A percentile compares a stretch with the other conserved stretches of the same genome.
Conservation (phyloP, 163 green algal species). For the Chlamydomonas reinhardtii region DNA sequence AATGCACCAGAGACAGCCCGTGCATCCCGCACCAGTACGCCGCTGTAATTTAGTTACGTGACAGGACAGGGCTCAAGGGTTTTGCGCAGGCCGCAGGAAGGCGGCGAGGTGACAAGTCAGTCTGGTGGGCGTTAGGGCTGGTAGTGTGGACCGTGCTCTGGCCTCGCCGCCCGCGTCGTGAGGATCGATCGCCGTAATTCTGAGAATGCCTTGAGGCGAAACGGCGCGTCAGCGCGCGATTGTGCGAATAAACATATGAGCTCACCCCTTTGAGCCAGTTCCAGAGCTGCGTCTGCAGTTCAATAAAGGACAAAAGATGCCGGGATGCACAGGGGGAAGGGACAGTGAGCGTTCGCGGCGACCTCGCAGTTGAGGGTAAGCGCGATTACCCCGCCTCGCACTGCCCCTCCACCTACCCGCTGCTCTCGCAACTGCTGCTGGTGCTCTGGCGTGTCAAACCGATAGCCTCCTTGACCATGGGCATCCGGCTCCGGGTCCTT, state of each 20-base stretch:
- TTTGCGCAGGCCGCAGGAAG: too few relatives aligned
- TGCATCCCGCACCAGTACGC: too few relatives aligned
- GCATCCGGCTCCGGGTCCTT: constrained; percentile 27
- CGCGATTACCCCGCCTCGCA: background rate
- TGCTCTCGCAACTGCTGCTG: constrained; percentile 59
- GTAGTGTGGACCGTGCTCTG: too few relatives aligned
- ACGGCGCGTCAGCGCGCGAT: too few relatives aligned
- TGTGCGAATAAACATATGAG: too few relatives aligned
- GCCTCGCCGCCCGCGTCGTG: too few relatives aligned
- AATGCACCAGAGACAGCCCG: background rate
- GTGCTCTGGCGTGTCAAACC: constrained; percentile 57
- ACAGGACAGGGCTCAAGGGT: too few relatives aligned
- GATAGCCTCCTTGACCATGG: constrained; percentile 42
- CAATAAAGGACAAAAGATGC: background rate
- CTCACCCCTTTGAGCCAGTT: constrained; percentile 56
- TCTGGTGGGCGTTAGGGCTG: too few relatives aligned
- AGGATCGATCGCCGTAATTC: too few relatives aligned
- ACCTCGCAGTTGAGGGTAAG: background rate
- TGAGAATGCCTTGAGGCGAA: too few relatives aligned
- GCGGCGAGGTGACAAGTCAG: too few relatives aligned
- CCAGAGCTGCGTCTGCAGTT: constrained; percentile 58
- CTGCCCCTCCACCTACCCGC: constrained; percentile 9
- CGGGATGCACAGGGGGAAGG: background rate
- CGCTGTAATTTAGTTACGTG: background rate
- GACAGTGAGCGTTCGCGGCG: background rate